Base-by-base conservation (phyloP, 2,329 filamentous ascomycete genomes). In the Verticillium albo-atrum region DNA sequence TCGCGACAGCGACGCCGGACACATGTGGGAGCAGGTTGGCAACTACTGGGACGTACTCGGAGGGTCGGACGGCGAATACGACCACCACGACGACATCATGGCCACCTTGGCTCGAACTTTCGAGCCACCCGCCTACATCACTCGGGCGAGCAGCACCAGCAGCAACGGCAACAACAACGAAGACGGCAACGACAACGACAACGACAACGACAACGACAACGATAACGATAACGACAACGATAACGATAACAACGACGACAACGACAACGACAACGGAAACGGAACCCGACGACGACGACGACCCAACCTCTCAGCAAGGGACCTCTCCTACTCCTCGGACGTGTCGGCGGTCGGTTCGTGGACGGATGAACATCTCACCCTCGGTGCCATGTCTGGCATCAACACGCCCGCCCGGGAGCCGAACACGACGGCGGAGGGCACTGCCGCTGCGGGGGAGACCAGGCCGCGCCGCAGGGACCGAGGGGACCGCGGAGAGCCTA, bases 31-130 rank as follows among this genome's bases (percentile, higher is more conserved):
- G 42, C 20, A 50, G 20, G 10, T 20, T 20, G 42, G 14, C 9
- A 10, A 50, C 42, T n/a, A 23, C 42, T 20, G 20, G 42, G 20
- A 50, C 6, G 20, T 20, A 50, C 42, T n/a, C 23, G 42, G 42
- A 50, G 42, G 20, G 9, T 12, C 20, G 17, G 42, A 20, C 6
- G 42, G 12, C n/a, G 42, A 23, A 12, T 23, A 50, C 42, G 20
- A n/a, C 7, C 20, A 23, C n/a, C 7, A 37, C 12, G 34, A 52
- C 53, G 55, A 59, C 58, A 65, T 51, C 57, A 83, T 84, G 81
- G 75, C 80, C 60, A 77, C 72, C 68, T 71, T 82, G 61, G 74
- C 77, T 53, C 77, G 79, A 64, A 81, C 81, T 14, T 77, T 83
- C 68, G 79, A 81, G 64, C 74, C 79, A 7, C 71, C 78, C 47